phyloP scores from a whole-genome alignment of 2,329 filamentous ascomycete species.

The Cordyceps javanica region DNA sequence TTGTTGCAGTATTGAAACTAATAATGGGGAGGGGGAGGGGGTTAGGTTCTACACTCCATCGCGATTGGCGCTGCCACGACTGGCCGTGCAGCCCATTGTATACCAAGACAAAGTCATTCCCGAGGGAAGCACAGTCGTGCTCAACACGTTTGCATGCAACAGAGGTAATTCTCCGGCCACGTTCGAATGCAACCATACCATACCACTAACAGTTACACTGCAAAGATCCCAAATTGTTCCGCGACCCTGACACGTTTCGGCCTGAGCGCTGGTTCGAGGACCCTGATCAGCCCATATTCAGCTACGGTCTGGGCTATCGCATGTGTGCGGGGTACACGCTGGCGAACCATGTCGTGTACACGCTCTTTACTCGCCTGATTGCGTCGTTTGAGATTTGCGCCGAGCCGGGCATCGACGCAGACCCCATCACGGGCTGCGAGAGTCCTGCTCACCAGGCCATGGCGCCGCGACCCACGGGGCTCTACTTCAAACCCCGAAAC shows the following conservation, averaged over 20 bases:
- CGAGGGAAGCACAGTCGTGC: not conserved
- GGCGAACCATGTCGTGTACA: slow-evolving; percentile 7
- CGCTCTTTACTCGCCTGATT: slow-evolving; percentile 1
- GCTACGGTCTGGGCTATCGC: slow-evolving; percentile 7
- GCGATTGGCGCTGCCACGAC: not conserved
- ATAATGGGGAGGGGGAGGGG: too few relatives aligned
- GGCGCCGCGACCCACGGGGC: slow-evolving; percentile 3
- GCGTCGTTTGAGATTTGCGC: not conserved
- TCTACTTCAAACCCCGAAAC: slow-evolving; percentile 1
- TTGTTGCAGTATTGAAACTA: not conserved
- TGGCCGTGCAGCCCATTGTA: not conserved
- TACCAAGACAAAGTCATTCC: slow-evolving; percentile 6
- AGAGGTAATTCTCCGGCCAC: not conserved
- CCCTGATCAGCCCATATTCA: slow-evolving; percentile 10
- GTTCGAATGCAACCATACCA: not conserved
- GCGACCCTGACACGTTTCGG: slow-evolving; percentile 4
- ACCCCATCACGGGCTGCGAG: slow-evolving; percentile 1
- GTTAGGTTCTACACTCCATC: slow-evolving; percentile 1
- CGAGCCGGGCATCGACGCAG: not conserved
- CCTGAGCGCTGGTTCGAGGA: slow-evolving; percentile 5
- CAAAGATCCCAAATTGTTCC: not conserved
- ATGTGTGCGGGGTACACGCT: slow-evolving; percentile 9
- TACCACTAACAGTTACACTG: not conserved
- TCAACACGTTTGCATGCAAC: slow-evolving; percentile 8
- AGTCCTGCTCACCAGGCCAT: not conserved